Evolutionary conservation across 306 rosid species (phyloP).

Genomic region (Adenanthera pavonina): DNA sequence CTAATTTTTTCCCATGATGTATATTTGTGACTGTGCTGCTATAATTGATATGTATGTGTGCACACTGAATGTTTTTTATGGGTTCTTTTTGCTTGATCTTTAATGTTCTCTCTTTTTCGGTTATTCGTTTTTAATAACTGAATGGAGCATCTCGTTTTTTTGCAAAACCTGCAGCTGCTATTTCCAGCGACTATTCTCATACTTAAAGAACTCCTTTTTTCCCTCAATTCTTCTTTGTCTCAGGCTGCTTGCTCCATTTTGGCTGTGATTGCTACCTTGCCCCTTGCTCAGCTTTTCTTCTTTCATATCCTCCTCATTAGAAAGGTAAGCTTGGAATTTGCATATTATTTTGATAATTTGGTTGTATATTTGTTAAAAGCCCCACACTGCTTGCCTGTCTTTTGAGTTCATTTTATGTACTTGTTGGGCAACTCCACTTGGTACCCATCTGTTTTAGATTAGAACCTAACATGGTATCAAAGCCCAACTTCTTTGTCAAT

Average conservation of each 20-base stretch:
- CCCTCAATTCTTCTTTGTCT: neutral
- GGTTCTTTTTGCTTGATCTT: neutral
- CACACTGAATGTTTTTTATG: neutral
- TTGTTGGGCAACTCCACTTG: neutral
- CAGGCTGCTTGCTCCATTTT: conserved; percentile 77
- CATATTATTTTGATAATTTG: conserved; percentile 13
- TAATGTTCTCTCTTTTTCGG: neutral
- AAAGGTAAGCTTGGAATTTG: conserved; percentile 54
- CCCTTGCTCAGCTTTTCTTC: conserved; percentile 84
- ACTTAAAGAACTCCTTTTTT: neutral
- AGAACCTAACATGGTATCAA: neutral
- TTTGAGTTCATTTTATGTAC: neutral
- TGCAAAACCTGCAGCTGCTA: conserved; percentile 4
- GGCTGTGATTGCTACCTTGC: conserved; percentile 87
- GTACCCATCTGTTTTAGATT: neutral
- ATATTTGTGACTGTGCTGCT: conserved; percentile 13
- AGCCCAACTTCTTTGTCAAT: neutral
- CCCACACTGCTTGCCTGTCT: neutral
- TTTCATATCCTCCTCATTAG: conserved; percentile 86
- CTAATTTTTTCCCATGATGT: conserved; percentile 1
- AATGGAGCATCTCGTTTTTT: neutral
- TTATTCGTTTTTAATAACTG: neutral
- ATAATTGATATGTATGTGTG: neutral
- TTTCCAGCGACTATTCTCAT: conserved; percentile 21
- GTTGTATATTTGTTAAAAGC: neutral